Conservation (phyloP, 768 basidiomycete genomes). For the Leucocoprinus birnbaumii region DNA sequence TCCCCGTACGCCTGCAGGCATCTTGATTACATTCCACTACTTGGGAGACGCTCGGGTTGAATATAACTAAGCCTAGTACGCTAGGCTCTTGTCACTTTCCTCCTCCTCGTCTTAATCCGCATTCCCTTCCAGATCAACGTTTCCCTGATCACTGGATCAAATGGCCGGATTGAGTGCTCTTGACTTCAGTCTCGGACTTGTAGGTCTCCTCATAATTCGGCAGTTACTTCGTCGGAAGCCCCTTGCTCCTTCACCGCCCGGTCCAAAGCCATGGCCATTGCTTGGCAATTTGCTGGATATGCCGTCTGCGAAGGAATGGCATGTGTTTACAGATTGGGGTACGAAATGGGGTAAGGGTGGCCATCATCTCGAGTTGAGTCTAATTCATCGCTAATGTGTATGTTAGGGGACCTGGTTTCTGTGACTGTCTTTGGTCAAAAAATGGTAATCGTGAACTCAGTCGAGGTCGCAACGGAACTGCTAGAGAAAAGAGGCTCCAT, state of each 20-base stretch:
- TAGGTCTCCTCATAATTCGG: constrained; percentile 18
- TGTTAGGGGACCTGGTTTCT: constrained; percentile 42
- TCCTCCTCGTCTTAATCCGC: not conserved
- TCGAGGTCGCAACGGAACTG: constrained; percentile 39
- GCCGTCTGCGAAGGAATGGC: constrained; percentile 43
- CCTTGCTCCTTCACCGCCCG: constrained; percentile 35
- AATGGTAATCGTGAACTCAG: constrained; percentile 42
- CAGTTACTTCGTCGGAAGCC: constrained; percentile 15
- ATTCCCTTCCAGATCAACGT: not conserved
- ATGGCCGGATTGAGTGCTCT: constrained; percentile 17
- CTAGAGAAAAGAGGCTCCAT: constrained; percentile 49
- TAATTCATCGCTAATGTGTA: not conserved
- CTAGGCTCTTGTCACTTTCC: not conserved
- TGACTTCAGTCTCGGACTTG: constrained; percentile 15
- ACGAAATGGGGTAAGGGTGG: constrained; percentile 35
- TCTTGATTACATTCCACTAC: not conserved
- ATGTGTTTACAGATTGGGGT: constrained; percentile 43
- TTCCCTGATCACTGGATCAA: not conserved
- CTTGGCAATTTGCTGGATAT: constrained; percentile 49
- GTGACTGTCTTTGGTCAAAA: constrained; percentile 42
- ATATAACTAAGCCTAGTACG: not conserved
- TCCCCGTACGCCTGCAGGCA: not conserved
- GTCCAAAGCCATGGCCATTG: constrained; percentile 40
- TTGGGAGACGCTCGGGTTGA: not conserved
- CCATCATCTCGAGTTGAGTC: not conserved